Evolutionary conservation across 2,329 filamentous ascomycete genomes (phyloP), one percentile per base, ranked within the genome.

Genomic region (Graphilbum fragrans): DNA sequence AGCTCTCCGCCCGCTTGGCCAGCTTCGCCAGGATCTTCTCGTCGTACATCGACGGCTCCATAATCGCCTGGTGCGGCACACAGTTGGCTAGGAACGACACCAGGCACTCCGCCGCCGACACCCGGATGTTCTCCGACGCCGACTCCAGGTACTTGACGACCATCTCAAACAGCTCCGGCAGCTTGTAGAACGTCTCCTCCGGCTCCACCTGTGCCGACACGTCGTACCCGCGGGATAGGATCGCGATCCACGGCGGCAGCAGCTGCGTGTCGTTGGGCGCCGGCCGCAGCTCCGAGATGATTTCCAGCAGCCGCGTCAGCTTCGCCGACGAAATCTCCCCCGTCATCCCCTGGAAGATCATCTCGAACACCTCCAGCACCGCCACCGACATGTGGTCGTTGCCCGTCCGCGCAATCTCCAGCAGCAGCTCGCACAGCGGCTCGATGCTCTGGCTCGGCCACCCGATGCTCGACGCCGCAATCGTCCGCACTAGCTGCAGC

Each of bases 361-460:
- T 82, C 59, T 98, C 92, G 53, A 98, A 98, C 4, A 96, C 90
- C 50, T 95, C 90, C 53, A 98, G 95, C 0, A 88, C 84, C 11
- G 86, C 82, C 81, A 96, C 93, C 25, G 88, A 94, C 68, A 98
- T 80, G 59, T 90, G 94, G 58, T 96, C 88, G 58, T 93, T 95
- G 59, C 79, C 92, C 9, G 84, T 88, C 55, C 81, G 81, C 23
- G 90, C 90, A 47, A 96, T 94, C 50, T 80, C 79, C 50, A 98
- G 75, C 44, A 98, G 66, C 41, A 94, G 66, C 60, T 96, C 88
- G 59, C 88, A 95, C 27, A 98, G 67, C 3, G 82, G 70, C 62
- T 98, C 92, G 41, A 95, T 94, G 64, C 94, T 94, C 66, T 83
- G 86, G 65, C 83, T 94, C 1, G 92, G 92, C 92, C 92, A 98